A percentile compares a stretch with the other conserved stretches of the same genome.
Evolutionary conservation across 768 basidiomycete genomes (phyloP).

Genomic region (Saitozyma sp.): DNA sequence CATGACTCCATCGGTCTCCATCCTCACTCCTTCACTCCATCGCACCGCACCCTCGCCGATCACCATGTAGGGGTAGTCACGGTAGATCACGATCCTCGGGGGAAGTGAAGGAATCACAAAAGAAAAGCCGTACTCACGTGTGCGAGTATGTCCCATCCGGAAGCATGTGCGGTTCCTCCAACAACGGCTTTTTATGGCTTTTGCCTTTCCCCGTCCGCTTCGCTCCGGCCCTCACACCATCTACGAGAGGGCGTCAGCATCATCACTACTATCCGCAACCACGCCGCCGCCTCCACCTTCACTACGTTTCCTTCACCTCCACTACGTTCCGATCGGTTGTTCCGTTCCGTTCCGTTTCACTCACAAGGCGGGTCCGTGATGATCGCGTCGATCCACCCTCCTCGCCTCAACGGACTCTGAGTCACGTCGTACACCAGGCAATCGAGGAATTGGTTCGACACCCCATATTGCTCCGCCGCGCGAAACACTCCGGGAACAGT

Average conservation of each 20-base stretch:
- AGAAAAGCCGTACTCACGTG: conserved; percentile 44
- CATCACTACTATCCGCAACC: background rate
- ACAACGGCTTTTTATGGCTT: conserved; percentile 25
- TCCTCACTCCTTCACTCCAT: no score
- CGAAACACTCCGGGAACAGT: conserved; percentile 68
- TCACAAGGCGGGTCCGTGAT: conserved; percentile 91
- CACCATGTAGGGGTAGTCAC: no score
- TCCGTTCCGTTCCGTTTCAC: background rate
- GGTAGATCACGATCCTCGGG: no score
- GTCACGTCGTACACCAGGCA: conserved; percentile 93
- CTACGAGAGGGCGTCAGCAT: conserved; percentile 53
- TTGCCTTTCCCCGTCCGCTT: conserved; percentile 53
- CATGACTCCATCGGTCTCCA: background rate
- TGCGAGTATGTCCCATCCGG: conserved; percentile 52
- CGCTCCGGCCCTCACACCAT: conserved; percentile 73
- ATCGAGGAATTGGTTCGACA: conserved; percentile 71
- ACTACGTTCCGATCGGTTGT: background rate
- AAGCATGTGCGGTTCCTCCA: conserved; percentile 46
- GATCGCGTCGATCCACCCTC: conserved; percentile 88
- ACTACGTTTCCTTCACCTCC: background rate
- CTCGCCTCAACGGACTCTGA: conserved; percentile 80
- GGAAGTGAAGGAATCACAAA: background rate
- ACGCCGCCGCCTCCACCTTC: background rate
- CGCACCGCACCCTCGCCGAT: no score
- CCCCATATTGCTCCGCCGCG: conserved; percentile 81